A percentile compares a stretch with the other conserved stretches of the same genome.
Conservation (phyloP, 2,329 filamentous ascomycete genomes). For the Penicillium sp. region DNA sequence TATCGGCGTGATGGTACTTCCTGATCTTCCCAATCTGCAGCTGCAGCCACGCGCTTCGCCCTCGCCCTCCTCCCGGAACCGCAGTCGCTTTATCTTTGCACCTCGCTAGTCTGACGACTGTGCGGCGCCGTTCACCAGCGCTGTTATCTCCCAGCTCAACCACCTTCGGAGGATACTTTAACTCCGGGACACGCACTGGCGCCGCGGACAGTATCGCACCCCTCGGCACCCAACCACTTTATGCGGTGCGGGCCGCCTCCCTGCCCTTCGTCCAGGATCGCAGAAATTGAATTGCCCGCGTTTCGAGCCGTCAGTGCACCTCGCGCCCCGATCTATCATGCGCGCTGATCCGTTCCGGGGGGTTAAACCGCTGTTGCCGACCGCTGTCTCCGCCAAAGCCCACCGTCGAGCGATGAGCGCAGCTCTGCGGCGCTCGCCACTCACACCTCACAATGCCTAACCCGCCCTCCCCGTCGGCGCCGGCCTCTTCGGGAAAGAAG, state of each 20-base stretch:
- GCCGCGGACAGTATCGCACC: constrained; percentile 17
- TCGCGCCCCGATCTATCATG: constrained; percentile 26
- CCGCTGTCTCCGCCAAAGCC: constrained; percentile 22
- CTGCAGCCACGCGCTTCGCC: too few species aligned
- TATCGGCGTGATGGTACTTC: constrained; percentile 11
- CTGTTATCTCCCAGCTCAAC: constrained; percentile 3
- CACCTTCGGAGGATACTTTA: constrained; percentile 16
- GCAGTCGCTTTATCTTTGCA: neutral
- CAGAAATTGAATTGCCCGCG: constrained; percentile 7
- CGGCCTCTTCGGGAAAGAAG: constrained; percentile 37
- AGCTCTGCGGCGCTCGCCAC: constrained; percentile 23
- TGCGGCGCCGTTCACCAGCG: constrained; percentile 1
- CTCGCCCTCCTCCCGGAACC: too few species aligned
- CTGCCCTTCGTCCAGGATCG: constrained; percentile 11
- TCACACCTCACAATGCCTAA: constrained; percentile 36
- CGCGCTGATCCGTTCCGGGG: constrained; percentile 27
- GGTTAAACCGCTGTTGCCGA: constrained; percentile 22
- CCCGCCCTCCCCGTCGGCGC: constrained; percentile 30
- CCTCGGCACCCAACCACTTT: constrained; percentile 7
- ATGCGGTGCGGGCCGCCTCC: constrained; percentile 15
- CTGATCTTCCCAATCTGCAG: constrained; percentile 10
- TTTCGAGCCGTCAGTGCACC: constrained; percentile 3
- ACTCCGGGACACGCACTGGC: constrained; percentile 14
- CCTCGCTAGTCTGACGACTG: neutral
- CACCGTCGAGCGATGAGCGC: constrained; percentile 34